Conservation (phyloP, 768 basidiomycete genomes). For the Trametes coccinea region DNA sequence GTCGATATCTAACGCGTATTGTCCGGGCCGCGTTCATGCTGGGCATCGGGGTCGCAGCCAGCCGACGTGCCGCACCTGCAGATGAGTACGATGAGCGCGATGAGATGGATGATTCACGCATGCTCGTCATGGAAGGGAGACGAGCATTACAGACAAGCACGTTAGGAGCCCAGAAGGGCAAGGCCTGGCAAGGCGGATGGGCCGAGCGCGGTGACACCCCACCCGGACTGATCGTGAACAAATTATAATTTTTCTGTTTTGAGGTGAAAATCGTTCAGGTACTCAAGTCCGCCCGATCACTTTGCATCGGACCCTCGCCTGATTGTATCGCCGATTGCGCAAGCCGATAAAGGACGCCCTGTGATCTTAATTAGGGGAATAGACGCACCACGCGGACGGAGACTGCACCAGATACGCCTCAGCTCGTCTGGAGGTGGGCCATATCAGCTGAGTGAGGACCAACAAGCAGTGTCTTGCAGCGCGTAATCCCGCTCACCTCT, state of each 20-base stretch:
- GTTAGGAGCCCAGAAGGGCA: constrained; percentile 14
- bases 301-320: constrained; percentile 14
- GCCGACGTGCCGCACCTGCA: background rate
- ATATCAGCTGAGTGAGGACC: background rate
- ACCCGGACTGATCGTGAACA: constrained; percentile 11
- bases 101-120: background rate
- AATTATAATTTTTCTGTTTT: constrained; percentile 15
- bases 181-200: constrained; percentile 16
- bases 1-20: no score
- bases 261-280: constrained; percentile 14
- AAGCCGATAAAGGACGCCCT: constrained; percentile 12
- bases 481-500: no score
- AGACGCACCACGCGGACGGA: constrained; percentile 13
- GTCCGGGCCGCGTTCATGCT: background rate
- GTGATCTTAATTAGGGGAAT: constrained; percentile 22
- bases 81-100: background rate
- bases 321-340: constrained; percentile 20
- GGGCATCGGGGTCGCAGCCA: background rate
- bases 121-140: constrained; percentile 6
- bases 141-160: constrained; percentile 8
- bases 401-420: constrained; percentile 5
- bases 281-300: constrained; percentile 15
- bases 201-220: constrained; percentile 13
- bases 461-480: background rate
- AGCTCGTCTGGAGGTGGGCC: background rate